phyloP scores from a whole-genome alignment of 495 filamentous ascomycete genomes.

The Xylaria sp. region DNA sequence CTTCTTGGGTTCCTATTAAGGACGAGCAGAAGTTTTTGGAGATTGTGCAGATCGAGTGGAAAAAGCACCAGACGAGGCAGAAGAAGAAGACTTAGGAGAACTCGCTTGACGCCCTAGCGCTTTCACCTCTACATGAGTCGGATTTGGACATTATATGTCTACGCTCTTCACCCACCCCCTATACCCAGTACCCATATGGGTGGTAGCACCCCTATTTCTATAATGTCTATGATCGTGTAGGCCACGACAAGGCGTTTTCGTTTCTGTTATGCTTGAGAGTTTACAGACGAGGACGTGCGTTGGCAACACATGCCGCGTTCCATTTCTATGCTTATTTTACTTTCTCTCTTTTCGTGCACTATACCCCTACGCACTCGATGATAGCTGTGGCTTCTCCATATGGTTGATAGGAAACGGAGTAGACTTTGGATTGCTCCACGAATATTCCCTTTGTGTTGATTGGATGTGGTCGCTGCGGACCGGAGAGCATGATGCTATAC shows the following conservation, averaged over 20 bases:
- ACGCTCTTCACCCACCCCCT: neutral
- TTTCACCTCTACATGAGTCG: constrained; percentile 16
- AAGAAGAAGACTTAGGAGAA: constrained; percentile 42
- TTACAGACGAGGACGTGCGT: neutral
- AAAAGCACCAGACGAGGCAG: constrained; percentile 61
- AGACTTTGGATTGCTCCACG: constrained; percentile 27
- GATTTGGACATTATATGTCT: constrained; percentile 7
- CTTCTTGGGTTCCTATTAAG: constrained; percentile 92
- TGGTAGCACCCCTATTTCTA: constrained; percentile 11
- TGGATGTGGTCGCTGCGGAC: constrained; percentile 21
- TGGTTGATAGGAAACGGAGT: constrained; percentile 19
- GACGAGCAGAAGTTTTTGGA: constrained; percentile 96
- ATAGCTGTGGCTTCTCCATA: constrained; percentile 9
- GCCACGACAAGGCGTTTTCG: constrained; percentile 30
- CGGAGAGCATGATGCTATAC: constrained; percentile 6
- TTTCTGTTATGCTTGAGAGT: constrained; percentile 25
- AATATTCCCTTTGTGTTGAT: constrained; percentile 19
- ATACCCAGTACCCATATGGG: constrained; percentile 15
- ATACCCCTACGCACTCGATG: constrained; percentile 31
- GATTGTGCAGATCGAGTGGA: constrained; percentile 92
- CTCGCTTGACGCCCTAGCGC: constrained; percentile 18
- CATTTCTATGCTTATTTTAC: constrained; percentile 2
- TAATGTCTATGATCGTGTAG: constrained; percentile 28
- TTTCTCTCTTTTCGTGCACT: constrained; percentile 15
- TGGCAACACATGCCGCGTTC: neutral